These are phyloP conservation scores for Wallacemonas collosoma DNA, from an alignment of 208 protist species.

Conservation along the genomic window DNA sequence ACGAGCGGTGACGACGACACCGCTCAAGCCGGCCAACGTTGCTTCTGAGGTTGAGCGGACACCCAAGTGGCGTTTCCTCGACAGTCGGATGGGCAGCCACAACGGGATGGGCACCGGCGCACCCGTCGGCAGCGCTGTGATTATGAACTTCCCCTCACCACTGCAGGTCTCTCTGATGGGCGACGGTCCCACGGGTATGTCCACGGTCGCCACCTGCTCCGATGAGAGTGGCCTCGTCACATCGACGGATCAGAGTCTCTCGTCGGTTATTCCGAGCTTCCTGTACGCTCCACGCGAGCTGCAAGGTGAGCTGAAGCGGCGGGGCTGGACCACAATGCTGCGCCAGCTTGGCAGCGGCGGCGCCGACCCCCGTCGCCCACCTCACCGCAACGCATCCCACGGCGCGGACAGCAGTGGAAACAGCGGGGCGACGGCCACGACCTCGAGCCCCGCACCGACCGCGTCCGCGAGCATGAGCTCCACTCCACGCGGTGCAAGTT, in stretches of 20 bases:
- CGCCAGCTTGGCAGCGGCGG: not conserved
- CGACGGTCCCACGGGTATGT: not conserved
- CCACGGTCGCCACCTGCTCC: not conserved
- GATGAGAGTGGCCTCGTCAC: not conserved
- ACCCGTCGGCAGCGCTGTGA: not conserved
- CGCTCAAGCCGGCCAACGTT: not conserved
- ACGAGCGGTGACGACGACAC: not conserved
- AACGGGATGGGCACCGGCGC: not conserved
- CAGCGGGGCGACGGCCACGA: not conserved
- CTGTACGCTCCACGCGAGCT: constrained; percentile 12
- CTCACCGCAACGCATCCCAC: not conserved
- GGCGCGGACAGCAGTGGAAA: too few species aligned
- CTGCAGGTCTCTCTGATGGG: constrained; percentile 1
- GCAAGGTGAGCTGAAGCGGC: not conserved
- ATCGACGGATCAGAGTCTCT: constrained; percentile 6
- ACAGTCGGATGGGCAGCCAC: not conserved
- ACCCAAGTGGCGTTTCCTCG: constrained; percentile 5
- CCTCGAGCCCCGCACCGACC: not conserved
- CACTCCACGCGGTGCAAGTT: not conserved
- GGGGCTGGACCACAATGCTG: not conserved
- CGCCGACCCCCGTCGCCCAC: not conserved
- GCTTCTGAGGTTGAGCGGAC: not conserved
- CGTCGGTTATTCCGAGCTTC: constrained; percentile 13
- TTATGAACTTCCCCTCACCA: not conserved
- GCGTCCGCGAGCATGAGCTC: not conserved